Evolutionary conservation across 345 rosid species (phyloP), one percentile per base, ranked within the genome.

Genomic region (Camelina sativa): DNA sequence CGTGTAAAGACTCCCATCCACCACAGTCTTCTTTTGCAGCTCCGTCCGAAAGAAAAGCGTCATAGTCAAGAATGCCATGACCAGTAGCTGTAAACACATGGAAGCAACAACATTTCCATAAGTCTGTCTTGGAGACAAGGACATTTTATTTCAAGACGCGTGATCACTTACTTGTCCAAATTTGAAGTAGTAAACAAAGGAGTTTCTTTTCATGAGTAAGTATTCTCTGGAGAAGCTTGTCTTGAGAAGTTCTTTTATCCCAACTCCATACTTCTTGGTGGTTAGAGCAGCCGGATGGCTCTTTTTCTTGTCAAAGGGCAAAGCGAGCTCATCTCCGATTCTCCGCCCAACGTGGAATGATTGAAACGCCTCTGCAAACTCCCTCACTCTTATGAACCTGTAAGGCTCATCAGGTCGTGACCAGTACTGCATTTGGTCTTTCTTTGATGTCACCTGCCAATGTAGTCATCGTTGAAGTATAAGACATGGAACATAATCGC

Each of bases 341-440:
- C 68, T 81, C 48, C 74, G 50, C 54, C 98, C 98, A 20, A 79
- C 84, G 13, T 84, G 84, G 72, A 86, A 85, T 11, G 85, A 82
- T 16, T 84, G 85, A 73, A 87, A 92, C 54, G 97, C 95, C 74
- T 83, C 89, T 9, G 87, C 79, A 32, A 92, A 90, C 72, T 90
- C 91, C 20, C 72, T 62, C 50, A 82, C 93, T 7, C 81, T 79
- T 22, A 90, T 75, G 76, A 84, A 92, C 55, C 82, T 78, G 65
- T 92, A 87, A 69, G 91, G 88, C 69, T 84, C 84, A 40, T 86
- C 84, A 71, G 64, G 81, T 15, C 69, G 62, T 32, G 81, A 64
- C 96, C 97, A 92, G 52, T 92, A 90, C 82, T 88, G 92, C 81
- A 68, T 62, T 69, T 90, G 96, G 83, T 92, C 98, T 78, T 92